Percentiles rank a stretch among this genome's conserved stretches.
Conservation (phyloP, 306 rosid species). For the Cicer arietinum region DNA sequence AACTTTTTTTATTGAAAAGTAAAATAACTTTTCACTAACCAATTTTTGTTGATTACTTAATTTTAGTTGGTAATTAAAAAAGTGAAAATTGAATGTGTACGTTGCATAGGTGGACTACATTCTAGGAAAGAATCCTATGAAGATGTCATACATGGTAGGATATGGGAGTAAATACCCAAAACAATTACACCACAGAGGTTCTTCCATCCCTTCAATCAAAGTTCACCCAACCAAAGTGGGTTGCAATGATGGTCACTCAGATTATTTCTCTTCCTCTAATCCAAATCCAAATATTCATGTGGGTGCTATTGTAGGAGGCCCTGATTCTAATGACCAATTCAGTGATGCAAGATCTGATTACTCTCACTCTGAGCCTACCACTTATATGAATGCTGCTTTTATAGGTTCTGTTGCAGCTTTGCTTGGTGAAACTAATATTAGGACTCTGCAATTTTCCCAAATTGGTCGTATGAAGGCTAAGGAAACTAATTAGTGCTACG, state of each 20-base stretch:
- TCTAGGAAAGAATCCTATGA: conserved; percentile 77
- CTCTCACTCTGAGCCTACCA: conserved; percentile 76
- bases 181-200: conserved; percentile 83
- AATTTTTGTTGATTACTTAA: not conserved
- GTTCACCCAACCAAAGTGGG: conserved; percentile 60
- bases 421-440: conserved; percentile 33
- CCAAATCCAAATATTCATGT: conserved; percentile 79
- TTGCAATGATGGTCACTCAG: conserved; percentile 64
- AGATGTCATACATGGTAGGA: conserved; percentile 83
- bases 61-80: not conserved
- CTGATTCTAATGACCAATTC: conserved; percentile 67
- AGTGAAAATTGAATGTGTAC: not conserved
- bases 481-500: not conserved
- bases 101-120: conserved; percentile 71
- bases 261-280: conserved; percentile 51
- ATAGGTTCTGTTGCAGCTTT: conserved; percentile 75
- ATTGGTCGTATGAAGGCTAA: not conserved
- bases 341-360: conserved; percentile 71
- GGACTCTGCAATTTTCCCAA: conserved; percentile 11
- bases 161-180: conserved; percentile 71
- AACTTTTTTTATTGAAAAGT: too few species aligned
- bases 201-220: conserved; percentile 74
- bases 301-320: conserved; percentile 91
- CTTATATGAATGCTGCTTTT: conserved; percentile 84
- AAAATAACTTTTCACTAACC: too few species aligned